Conservation (phyloP, 2,329 filamentous ascomycete species). For the Coccinonectria pachysandricola region DNA sequence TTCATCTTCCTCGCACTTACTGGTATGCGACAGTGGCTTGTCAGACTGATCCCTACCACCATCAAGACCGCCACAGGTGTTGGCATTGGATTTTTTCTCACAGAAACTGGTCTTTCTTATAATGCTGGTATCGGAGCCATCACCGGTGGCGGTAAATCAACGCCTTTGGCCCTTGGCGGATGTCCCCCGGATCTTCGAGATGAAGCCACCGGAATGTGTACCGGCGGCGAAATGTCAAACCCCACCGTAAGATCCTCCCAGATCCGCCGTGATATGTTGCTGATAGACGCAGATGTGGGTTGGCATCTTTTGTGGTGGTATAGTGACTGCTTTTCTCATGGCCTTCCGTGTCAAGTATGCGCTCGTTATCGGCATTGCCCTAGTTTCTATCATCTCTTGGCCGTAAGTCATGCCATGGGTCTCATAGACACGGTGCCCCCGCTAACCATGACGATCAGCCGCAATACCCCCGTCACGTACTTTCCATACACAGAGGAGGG, state of each 20-base stretch:
- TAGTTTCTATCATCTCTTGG: slow-evolving; percentile 68
- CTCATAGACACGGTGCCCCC: slow-evolving; percentile 7
- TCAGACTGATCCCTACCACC: slow-evolving; percentile 52
- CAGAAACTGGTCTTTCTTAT: slow-evolving; percentile 60
- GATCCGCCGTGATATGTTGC: no score
- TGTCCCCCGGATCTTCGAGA: slow-evolving; percentile 50
- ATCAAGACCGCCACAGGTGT: slow-evolving; percentile 57
- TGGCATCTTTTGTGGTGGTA: slow-evolving; percentile 68
- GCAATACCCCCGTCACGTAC: slow-evolving; percentile 59
- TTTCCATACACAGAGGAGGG: slow-evolving; percentile 59
- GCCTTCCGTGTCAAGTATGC: slow-evolving; percentile 66
- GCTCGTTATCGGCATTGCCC: slow-evolving; percentile 60
- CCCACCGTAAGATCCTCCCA: slow-evolving; percentile 60
- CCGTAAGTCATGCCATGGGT: slow-evolving; percentile 37
- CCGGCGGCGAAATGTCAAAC: slow-evolving; percentile 60
- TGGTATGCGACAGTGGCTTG: slow-evolving; percentile 64
- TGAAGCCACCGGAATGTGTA: slow-evolving; percentile 36
- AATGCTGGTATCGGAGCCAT: slow-evolving; percentile 74
- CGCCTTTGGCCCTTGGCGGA: slow-evolving; percentile 67
- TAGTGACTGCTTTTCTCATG: slow-evolving; percentile 74
- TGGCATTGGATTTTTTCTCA: slow-evolving; percentile 55
- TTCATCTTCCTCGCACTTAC: slow-evolving; percentile 55
- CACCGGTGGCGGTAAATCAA: slow-evolving; percentile 53
- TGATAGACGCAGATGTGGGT: slow-evolving; percentile 58
- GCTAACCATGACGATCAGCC: slow-evolving; percentile 30